Conservation (phyloP, 768 basidiomycete species). For the Ramaria sp. region DNA sequence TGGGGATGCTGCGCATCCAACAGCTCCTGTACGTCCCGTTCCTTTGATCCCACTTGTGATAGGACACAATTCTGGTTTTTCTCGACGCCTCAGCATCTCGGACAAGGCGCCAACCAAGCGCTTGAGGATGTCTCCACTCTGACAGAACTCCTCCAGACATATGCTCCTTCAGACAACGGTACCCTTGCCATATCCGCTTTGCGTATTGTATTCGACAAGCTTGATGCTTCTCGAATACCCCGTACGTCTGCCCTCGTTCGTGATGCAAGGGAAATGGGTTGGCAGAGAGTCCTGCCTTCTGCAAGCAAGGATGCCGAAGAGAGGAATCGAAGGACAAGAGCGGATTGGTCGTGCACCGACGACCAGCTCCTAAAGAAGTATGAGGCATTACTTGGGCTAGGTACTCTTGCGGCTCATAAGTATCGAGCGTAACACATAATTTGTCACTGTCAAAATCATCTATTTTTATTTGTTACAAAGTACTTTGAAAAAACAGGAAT, state of each 20-base stretch:
- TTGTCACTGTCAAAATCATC: too few species aligned
- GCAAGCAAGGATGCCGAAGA: background rate
- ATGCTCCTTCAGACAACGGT: conserved; percentile 8
- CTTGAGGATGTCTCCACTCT: conserved; percentile 32
- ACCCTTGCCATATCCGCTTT: conserved; percentile 21
- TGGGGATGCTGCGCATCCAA: conserved; percentile 38
- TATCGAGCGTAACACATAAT: too few species aligned
- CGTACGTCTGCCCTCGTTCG: conserved; percentile 26
- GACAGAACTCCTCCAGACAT: conserved; percentile 21
- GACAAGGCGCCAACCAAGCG: conserved; percentile 37
- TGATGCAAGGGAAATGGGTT: background rate
- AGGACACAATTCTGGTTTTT: background rate
- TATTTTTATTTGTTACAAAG: too few species aligned
- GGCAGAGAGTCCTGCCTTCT: conserved; percentile 2
- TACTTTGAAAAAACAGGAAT: too few species aligned
- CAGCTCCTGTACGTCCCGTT: conserved; percentile 27
- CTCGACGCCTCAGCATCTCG: conserved; percentile 25
- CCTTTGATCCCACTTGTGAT: background rate
- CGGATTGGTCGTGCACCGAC: background rate
- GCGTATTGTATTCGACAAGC: conserved; percentile 21
- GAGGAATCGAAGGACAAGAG: background rate
- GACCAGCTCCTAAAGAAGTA: background rate
- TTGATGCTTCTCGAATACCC: conserved; percentile 25
- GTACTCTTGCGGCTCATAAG: too few species aligned
- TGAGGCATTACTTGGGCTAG: background rate